Evolutionary conservation across 306 rosid species (phyloP), one percentile per base, ranked within the genome.

Genomic region (Vachellia collinsii): DNA sequence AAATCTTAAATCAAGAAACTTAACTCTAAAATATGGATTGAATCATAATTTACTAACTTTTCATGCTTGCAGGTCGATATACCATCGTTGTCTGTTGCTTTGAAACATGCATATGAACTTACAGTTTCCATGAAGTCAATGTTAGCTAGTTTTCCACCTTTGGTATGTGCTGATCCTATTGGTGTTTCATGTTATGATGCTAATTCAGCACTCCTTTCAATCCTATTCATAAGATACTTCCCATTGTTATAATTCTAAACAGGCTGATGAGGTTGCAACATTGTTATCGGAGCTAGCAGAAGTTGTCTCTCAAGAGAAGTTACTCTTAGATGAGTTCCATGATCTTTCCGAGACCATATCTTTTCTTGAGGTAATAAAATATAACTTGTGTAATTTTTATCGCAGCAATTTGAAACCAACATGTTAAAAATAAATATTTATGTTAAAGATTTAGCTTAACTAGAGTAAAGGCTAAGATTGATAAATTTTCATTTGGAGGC

Each of bases 271-370:
- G 76, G 87, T 66, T 65, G 85, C 83, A 58, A 36, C 68, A 3
- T 61, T 86, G 54, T 72, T 94, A 0, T 90, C 97, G 13, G 82
- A 89, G 72, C 81, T 94, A 80, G 93, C 97, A 29, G 72, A 81
- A 77, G 87, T 88, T 25, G 92, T 90, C 29, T 82, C 84, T 0
- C 91, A 90, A 74, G 97, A 94, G 44, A 94, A 78, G 67, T 68
- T 92, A 87, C 85, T 90, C 79, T 74, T 88, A 16, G 84, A 92
- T 59, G 95, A 92, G 83, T 77, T 86, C 46, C 22, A 83, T 72
- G 93, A 88, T 76, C 87, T 89, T 48, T 79, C 74, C 13, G 76
- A 66, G 16, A 64, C 25, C 82, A 76, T 92, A 12, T 83, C 83
- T 20, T 47, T 44, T 19, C 83, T 87, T 19, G 93, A 91, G 97